Evolutionary conservation across 2,329 filamentous ascomycete genomes (phyloP), one percentile per base, ranked within the genome.

Genomic region (Paracoccidioides brasiliensis): DNA sequence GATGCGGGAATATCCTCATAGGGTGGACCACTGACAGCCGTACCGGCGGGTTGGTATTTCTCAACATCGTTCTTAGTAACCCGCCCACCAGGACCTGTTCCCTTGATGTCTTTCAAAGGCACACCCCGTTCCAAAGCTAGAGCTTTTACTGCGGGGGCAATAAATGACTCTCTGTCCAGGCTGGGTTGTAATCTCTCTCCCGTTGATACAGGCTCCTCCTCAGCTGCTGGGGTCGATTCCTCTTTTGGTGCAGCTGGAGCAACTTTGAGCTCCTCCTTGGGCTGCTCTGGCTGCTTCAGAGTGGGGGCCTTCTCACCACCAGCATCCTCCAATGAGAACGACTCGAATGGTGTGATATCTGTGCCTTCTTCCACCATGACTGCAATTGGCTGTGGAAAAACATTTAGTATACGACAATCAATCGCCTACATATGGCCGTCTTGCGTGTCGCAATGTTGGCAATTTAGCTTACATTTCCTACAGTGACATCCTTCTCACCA

Each of bases 31-130:
- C 77, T 74, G 37, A 75, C 67, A 52, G 76, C 68, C 45, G 77
- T 63, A 55, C 74, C 70, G 56, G 72, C 72, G 61, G 86, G 78
- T 69, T 82, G 76, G 69, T 81, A 85, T 77, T 95, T 95, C 78
- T 96, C 91, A 66, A 97, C 82, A 72, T 97, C 91, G 68, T 88
- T 83, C 76, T 90, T 88, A 65, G 88, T 95, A 73, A 97, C 86
- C 74, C 88, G 84, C 69, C 90, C 91, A 65, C 83, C 84, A 62
- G 85, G 82, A 59, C 93, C 91, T 63, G 86, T 85, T 63, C 91
- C 93, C 82, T 95, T 95, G 70, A 97, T 74, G 63, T 79, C 75
- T 66, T 83, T 81, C 63, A 96, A 74, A 57, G 84, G 80, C 59
- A 96, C 79, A 63, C 88, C 87, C 71, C 86, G 89, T 76, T 96